These are phyloP conservation scores for Mycena indigotica DNA, from an alignment of 768 basidiomycete species.

Conservation along the genomic window DNA sequence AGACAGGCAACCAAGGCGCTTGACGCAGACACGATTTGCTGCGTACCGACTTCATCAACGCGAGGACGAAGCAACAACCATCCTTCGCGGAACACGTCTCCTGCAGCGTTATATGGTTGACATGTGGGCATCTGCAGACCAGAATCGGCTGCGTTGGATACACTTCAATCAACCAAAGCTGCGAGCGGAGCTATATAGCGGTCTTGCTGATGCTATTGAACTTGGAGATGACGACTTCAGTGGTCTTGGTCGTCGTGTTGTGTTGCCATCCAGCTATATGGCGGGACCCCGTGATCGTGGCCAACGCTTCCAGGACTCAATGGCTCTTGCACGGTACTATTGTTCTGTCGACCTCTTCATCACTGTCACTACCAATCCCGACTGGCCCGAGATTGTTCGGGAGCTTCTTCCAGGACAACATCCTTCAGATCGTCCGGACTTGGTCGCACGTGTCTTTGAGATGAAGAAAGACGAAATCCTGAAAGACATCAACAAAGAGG, in stretches of 20 bases:
- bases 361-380: conserved; percentile 55
- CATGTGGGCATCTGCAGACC: conserved; percentile 39
- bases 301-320: conserved; percentile 37
- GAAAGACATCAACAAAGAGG: conserved; percentile 37
- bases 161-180: conserved; percentile 32
- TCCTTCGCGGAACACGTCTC: conserved; percentile 38
- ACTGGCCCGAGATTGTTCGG: conserved; percentile 47
- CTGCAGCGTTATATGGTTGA: conserved; percentile 44
- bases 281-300: conserved; percentile 35
- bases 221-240: conserved; percentile 20
- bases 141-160: conserved; percentile 33
- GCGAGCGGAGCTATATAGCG: conserved; percentile 35
- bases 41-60: conserved; percentile 36
- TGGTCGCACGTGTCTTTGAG: conserved; percentile 50
- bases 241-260: conserved; percentile 26
- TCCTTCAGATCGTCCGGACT: conserved; percentile 48
- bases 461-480: conserved; percentile 43
- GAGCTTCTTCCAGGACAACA: conserved; percentile 43
- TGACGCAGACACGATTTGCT: conserved; percentile 33
- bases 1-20: conserved; percentile 16
- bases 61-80: conserved; percentile 24
- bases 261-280: conserved; percentile 26
- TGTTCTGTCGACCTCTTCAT: conserved; percentile 48
- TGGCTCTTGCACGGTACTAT: conserved; percentile 44
- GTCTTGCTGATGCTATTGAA: conserved; percentile 29